A percentile compares a stretch with the other conserved stretches of the same genome.
Evolutionary conservation across 164 flowering plant species (phyloP).

Genomic region (Berberis vulgaris): DNA sequence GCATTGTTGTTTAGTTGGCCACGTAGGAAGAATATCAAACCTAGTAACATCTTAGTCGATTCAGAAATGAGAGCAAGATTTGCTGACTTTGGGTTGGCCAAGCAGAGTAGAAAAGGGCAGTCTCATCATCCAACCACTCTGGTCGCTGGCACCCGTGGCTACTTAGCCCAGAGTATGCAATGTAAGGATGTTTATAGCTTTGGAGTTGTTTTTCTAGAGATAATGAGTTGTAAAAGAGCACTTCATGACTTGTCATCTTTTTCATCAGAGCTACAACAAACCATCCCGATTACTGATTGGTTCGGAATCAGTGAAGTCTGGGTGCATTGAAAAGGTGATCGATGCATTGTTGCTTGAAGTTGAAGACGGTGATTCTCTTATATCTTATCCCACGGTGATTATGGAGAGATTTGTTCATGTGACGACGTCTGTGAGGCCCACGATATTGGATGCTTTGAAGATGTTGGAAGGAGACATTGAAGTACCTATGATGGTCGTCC

Average conservation of each 20-base stretch:
- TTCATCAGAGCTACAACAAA: slow-evolving; percentile 19
- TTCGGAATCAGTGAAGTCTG: slow-evolving; percentile 62
- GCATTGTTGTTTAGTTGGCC: slow-evolving; percentile 51
- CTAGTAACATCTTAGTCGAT: slow-evolving; percentile 71
- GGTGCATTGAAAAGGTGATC: slow-evolving; percentile 42
- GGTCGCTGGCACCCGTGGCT: slow-evolving; percentile 90
- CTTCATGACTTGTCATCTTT: slow-evolving; percentile 41
- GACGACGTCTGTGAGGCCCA: slow-evolving; percentile 79
- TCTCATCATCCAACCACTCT: slow-evolving; percentile 72
- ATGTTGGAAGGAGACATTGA: slow-evolving; percentile 93
- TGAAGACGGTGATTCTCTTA: slow-evolving; percentile 14
- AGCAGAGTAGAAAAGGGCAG: slow-evolving; percentile 61
- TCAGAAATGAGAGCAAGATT: slow-evolving; percentile 67
- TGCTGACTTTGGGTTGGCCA: slow-evolving; percentile 77
- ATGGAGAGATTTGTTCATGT: slow-evolving; percentile 83
- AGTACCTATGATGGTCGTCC: slow-evolving; percentile 68
- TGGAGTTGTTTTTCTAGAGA: slow-evolving; percentile 69
- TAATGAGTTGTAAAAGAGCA: slow-evolving; percentile 79
- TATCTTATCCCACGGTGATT: slow-evolving; percentile 36
- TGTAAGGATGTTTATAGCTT: slow-evolving; percentile 88
- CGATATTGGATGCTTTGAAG: slow-evolving; percentile 59
- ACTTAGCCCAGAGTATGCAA: slow-evolving; percentile 82
- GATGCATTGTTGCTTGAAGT: slow-evolving; percentile 35
- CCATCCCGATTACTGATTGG: slow-evolving; percentile 73
- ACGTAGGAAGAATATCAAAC: slow-evolving; percentile 58